Evolutionary conservation across 345 rosid species (phyloP).

Genomic region (Brassica cretica): DNA sequence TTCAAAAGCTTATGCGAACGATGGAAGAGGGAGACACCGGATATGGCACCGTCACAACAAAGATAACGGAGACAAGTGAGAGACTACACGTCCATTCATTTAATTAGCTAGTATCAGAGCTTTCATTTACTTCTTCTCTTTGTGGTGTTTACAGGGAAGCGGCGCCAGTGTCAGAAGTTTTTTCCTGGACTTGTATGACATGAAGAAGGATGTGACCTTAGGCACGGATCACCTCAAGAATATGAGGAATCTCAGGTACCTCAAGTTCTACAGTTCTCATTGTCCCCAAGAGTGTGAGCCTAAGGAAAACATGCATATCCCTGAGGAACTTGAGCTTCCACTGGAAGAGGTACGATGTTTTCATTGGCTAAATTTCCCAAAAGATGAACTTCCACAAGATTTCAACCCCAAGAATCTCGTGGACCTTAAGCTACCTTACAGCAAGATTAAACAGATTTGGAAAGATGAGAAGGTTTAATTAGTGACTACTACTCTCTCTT

Average conservation of each 20-base stretch:
- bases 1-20: neutral
- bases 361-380: neutral
- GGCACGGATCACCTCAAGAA: neutral
- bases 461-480: neutral
- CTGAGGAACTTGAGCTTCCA: neutral
- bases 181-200: neutral
- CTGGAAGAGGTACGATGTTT: neutral
- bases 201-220: neutral
- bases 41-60: neutral
- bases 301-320: neutral
- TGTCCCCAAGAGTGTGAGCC: slow-evolving; percentile 4
- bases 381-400: neutral
- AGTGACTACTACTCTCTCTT: neutral
- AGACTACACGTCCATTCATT: neutral
- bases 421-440: neutral
- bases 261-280: slow-evolving; percentile 21
- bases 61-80: neutral
- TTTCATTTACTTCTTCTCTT: neutral
- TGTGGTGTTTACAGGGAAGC: neutral
- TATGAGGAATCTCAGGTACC: neutral
- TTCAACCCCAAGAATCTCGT: neutral
- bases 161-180: neutral
- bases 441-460: neutral
- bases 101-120: neutral
- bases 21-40: neutral